phyloP scores from a whole-genome alignment of 352 stramenopile genomes.

The Thalassiosira gravida region DNA sequence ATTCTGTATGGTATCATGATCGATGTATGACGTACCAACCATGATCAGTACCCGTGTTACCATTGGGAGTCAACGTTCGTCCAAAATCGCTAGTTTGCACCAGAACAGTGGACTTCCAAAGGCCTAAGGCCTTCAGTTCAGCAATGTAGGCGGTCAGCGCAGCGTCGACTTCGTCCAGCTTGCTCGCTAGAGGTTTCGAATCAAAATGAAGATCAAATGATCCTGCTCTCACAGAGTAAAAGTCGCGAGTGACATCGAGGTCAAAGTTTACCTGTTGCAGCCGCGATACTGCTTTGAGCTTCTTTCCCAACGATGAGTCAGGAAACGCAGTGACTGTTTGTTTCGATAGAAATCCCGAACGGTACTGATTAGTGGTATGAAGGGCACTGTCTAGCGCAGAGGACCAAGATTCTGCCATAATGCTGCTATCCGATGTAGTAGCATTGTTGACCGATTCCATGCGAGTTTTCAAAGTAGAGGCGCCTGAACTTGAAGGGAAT shows the following conservation, averaged over 20 bases:
- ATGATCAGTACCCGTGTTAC: slow-evolving; percentile 55
- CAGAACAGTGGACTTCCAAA: slow-evolving; percentile 65
- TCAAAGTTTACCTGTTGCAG: neutral
- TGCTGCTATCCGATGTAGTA: neutral
- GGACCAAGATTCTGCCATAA: no score
- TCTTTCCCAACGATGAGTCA: neutral
- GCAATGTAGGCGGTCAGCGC: slow-evolving; percentile 64
- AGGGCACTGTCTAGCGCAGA: no score
- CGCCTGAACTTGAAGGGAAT: no score
- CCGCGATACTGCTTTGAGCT: neutral
- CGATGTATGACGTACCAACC: no score
- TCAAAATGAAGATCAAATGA: slow-evolving; percentile 65
- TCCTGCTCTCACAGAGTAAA: slow-evolving; percentile 69
- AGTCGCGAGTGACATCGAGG: slow-evolving; percentile 8
- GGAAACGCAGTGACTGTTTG: no score
- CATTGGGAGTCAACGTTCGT: slow-evolving; percentile 73
- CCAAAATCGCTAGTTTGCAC: slow-evolving; percentile 78
- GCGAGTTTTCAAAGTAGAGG: neutral
- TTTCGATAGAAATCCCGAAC: no score
- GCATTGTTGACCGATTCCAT: neutral
- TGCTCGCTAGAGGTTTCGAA: slow-evolving; percentile 9
- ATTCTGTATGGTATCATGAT: no score
- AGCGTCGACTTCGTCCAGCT: slow-evolving; percentile 63
- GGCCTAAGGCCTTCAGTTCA: slow-evolving; percentile 68
- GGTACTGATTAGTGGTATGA: no score